A percentile compares a stretch with the other conserved stretches of the same genome.
phyloP scores from a whole-genome alignment of 1,284 basidiomycete genomes.

The Sporisorium scitamineum region DNA sequence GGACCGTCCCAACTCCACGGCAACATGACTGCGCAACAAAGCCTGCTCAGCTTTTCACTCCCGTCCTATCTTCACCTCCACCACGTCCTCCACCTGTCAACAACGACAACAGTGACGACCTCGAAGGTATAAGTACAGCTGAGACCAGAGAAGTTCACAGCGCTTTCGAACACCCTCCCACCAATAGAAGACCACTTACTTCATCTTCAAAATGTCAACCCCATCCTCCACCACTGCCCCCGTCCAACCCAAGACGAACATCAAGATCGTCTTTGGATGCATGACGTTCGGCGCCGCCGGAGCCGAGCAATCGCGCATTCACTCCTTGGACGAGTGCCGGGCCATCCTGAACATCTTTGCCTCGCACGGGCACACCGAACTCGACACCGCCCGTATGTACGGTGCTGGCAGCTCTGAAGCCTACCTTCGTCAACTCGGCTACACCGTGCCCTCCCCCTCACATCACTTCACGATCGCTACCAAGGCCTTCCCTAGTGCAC shows the following conservation, averaged over 20 bases:
- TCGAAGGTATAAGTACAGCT: background rate
- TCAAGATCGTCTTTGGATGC: constrained; percentile 70
- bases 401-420: constrained; percentile 46
- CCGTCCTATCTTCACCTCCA: background rate
- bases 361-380: constrained; percentile 74
- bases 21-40: background rate
- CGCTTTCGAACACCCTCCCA: background rate
- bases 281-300: constrained; percentile 71
- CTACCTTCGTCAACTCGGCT: constrained; percentile 43
- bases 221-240: constrained; percentile 6
- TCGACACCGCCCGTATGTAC: constrained; percentile 75
- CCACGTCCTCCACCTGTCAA: background rate
- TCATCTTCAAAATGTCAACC: constrained; percentile 6
- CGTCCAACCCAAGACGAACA: constrained; percentile 75
- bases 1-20: background rate
- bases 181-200: background rate
- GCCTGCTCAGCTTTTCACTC: background rate
- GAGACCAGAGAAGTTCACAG: no score
- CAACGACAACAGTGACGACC: background rate
- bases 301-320: constrained; percentile 73
- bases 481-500: constrained; percentile 69
- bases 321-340: constrained; percentile 73
- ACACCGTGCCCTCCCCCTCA: constrained; percentile 13
- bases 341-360: constrained; percentile 75
- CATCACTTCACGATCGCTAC: constrained; percentile 55